Evolutionary conservation across 2,329 filamentous ascomycete species (phyloP), one percentile per base, ranked within the genome.

Genomic region (Xylaria polymorpha): DNA sequence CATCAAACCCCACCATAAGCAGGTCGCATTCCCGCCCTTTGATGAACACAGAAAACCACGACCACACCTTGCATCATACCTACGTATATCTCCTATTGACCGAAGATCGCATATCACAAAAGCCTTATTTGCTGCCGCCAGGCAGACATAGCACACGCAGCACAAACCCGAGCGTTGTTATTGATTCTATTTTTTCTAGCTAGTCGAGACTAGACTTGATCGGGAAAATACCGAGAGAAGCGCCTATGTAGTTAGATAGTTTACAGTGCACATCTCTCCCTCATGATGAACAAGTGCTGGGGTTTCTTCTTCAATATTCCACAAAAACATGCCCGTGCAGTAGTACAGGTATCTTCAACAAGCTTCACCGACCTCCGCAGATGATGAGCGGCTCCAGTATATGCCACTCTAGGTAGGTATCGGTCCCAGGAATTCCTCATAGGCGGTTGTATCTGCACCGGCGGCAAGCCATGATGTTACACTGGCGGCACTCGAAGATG

Each of bases 401-500:
- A 59, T 39, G 15, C 7, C 18, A 6, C 7, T 5, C 15, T 29
- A 29, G 25, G 25, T 29, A 9, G 1, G 15, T 14, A 39, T 43
- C n/a, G 14, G 20, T 41, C 14, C 25, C 20, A 10, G 20, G 6
- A 18, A 12, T 8, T n/a, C 1, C 57, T 71, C 61, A 82, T 20
- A 84, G 74, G 22, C 83, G 80, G 67, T 87, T 84, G 51, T 71
- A 80, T 37, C 81, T 75, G 65, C 86, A 88, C 3, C 80, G 74
- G n/a, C 80, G 77, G 63, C 86, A 88, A 25, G 80, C 83, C 73
- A 79, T 76, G 3, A 85, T 74, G 4, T 75, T 75, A 66, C 86
- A 88, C 58, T 81, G 78, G 0, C 48, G 57, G 68, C 86, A 87
- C 65, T 85, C 81, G 35, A 80, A 84, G 14, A 88, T 85, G 69